These are phyloP conservation scores for Rhizopogon salebrosus DNA, from an alignment of 768 basidiomycete species.

Conservation along the genomic window DNA sequence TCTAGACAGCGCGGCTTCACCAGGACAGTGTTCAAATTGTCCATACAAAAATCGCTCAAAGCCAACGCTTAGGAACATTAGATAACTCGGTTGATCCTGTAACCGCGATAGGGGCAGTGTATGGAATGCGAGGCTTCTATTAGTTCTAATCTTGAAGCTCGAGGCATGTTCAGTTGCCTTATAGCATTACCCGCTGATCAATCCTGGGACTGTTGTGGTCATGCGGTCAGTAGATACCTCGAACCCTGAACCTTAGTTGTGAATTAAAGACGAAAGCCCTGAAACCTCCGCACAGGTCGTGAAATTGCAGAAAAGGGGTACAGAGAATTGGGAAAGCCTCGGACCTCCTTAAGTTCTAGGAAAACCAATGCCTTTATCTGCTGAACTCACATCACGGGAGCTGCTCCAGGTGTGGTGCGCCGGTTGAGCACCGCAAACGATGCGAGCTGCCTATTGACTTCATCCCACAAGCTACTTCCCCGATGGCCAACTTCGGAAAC, in stretches of 20 bases:
- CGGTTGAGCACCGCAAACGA: too few relatives aligned
- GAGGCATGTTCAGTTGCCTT: background rate
- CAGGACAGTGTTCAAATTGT: background rate
- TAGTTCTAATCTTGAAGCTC: too few relatives aligned
- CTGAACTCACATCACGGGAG: background rate
- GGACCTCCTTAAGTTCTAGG: background rate
- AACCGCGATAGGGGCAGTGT: background rate
- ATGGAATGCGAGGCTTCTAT: background rate
- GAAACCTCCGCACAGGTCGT: background rate
- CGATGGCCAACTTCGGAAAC: too few relatives aligned
- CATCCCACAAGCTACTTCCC: too few relatives aligned
- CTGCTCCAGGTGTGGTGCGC: too few relatives aligned
- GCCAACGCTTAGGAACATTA: background rate
- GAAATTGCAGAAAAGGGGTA: background rate
- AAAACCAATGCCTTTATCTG: constrained; percentile 1
- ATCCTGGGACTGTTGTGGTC: background rate
- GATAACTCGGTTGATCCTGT: background rate
- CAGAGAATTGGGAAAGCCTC: background rate
- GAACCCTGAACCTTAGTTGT: background rate
- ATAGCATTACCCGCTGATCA: background rate
- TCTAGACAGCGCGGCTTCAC: background rate
- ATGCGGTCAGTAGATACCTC: background rate
- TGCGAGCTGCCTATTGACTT: too few relatives aligned
- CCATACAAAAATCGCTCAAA: background rate
- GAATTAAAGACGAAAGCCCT: background rate